Evolutionary conservation across 139 green algal species (phyloP).

Genomic region (Chlamydomonas incerta): DNA sequence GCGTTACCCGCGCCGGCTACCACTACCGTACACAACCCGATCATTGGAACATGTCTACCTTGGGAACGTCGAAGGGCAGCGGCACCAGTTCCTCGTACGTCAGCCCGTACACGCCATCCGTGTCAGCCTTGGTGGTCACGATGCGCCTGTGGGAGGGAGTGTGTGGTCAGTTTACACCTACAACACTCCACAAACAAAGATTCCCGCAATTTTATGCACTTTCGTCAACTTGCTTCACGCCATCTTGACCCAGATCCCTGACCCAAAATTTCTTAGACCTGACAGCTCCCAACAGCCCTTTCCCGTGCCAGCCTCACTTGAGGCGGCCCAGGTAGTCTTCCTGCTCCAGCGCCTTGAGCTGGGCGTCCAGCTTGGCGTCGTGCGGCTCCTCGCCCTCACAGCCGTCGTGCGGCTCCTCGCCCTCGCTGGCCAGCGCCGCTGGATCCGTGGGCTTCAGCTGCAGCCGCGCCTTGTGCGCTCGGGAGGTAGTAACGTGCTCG

Average conservation of each 20-base stretch:
- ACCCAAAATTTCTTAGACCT: too few relatives aligned
- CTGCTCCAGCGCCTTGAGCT: not conserved
- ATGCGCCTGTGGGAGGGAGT: not conserved
- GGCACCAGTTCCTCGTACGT: slow-evolving; percentile 32
- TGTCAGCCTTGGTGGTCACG: not conserved
- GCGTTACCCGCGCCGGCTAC: too few relatives aligned
- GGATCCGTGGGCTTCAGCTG: not conserved
- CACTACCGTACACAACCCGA: too few relatives aligned
- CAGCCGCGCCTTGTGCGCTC: not conserved
- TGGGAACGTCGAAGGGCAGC: slow-evolving; percentile 30
- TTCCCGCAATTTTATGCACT: too few relatives aligned
- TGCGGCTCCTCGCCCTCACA: not conserved
- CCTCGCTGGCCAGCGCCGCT: not conserved
- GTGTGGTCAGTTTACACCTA: too few relatives aligned
- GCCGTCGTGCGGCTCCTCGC: too few relatives aligned
- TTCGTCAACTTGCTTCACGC: too few relatives aligned
- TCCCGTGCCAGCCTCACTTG: too few relatives aligned
- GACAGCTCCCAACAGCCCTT: too few relatives aligned
- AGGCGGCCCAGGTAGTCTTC: slow-evolving; percentile 16
- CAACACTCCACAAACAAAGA: too few relatives aligned
- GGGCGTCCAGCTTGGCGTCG: not conserved
- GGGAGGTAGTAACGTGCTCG: not conserved
- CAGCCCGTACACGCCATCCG: slow-evolving; percentile 22
- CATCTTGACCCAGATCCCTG: too few relatives aligned
- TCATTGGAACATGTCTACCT: too few relatives aligned